Base-by-base conservation (phyloP, 345 rosid species). In the Eucalyptus erythrocorys region DNA sequence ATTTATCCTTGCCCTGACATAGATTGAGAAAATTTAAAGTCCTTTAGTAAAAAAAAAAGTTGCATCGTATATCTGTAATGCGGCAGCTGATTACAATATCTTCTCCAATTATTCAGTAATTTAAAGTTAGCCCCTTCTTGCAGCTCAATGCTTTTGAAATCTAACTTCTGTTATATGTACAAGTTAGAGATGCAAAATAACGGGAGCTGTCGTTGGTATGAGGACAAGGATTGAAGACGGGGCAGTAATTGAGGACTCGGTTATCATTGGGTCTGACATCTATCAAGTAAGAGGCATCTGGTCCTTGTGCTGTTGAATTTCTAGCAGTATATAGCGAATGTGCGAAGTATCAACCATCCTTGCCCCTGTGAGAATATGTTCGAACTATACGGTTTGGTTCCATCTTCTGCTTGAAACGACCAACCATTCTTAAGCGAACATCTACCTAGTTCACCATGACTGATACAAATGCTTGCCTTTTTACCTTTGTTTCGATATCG, bases 201-300 rank as follows among this genome's bases (percentile, higher is more conserved):
- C 93, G 91, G 93, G 98, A 88, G 88, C 97, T 13, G 94, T 95
- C 43, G 90, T 97, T 27, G 98, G 99, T n/a, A 94, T 93, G 97
- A 94, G 95, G 94, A 94, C 97, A 68, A 94, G 92, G 90, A 91
- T 96, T 42, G 94, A 91, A 85, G 95, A 95, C 51, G 92, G 94
- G 7, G 98, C 94, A 3, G 79, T 90, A 1, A 88, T 97, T 82
- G 97, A 95, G 91, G 97, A 97, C 90, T 94, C 99, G 5, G 89
- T 96, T 66, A 96, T 97, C 90, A 87, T 96, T 92, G 98, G 99
- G 61, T 93, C 96, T 68, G 97, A 97, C 89, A 47, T 93, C 30
- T 95, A 97, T 90, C 94, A 94, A 93, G 99, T 96, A 92, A 91
- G 93, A 49, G 47, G 45, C 45, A 21, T 76, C 45, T 3, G 47